Evolutionary conservation across 257 asterid genomes (phyloP).

Genomic region (Eustoma russellianum): DNA sequence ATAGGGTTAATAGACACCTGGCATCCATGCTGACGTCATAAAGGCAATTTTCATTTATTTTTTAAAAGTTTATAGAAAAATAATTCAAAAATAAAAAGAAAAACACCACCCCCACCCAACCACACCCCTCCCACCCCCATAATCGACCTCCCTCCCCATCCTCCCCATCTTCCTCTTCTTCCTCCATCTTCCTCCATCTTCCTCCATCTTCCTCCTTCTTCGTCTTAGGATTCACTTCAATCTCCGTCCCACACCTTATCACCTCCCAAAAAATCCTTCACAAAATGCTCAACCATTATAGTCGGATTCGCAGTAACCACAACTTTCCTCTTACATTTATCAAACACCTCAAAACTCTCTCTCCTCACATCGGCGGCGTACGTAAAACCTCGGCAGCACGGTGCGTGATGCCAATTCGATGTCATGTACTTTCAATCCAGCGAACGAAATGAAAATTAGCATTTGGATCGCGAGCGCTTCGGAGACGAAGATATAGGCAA

Average conservation of each 20-base stretch:
- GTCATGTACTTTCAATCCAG: slow-evolving; percentile 74
- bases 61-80: too few relatives aligned
- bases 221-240: slow-evolving; percentile 84
- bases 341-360: slow-evolving; percentile 79
- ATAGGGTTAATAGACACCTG: too few relatives aligned
- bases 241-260: slow-evolving; percentile 95
- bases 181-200: too few relatives aligned
- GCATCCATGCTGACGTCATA: too few relatives aligned
- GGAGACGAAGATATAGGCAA: slow-evolving; percentile 67
- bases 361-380: slow-evolving; percentile 61
- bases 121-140: too few relatives aligned
- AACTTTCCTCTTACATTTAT: slow-evolving; percentile 69
- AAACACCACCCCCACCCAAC: too few relatives aligned
- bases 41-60: too few relatives aligned
- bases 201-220: too few relatives aligned
- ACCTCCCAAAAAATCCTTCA: slow-evolving; percentile 76
- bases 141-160: too few relatives aligned
- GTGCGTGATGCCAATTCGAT: slow-evolving; percentile 90
- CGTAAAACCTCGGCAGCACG: slow-evolving; percentile 83
- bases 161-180: too few relatives aligned
- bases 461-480: slow-evolving; percentile 81
- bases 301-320: slow-evolving; percentile 94
- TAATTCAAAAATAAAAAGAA: too few relatives aligned
- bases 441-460: slow-evolving; percentile 69
- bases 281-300: slow-evolving; percentile 94